Conservation (phyloP, 2,329 filamentous ascomycete genomes). For the Metarhizium robertsii region DNA sequence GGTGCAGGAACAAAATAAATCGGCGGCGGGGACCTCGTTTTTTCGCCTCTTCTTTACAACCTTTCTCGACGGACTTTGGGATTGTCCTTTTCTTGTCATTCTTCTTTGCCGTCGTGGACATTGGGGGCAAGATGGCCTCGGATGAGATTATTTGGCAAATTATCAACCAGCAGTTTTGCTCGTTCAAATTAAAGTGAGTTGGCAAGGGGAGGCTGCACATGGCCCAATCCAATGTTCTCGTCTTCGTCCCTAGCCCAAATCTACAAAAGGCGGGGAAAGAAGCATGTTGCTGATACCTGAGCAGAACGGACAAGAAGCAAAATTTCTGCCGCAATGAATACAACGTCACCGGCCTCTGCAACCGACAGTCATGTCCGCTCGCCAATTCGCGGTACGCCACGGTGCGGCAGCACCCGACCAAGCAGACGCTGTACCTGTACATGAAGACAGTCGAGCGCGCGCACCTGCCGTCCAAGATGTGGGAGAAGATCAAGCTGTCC, state of each 20-base stretch:
- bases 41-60: neutral
- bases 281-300: conserved; percentile 16
- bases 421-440: conserved; percentile 83
- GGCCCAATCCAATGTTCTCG: neutral
- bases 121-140: conserved; percentile 56
- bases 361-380: conserved; percentile 79
- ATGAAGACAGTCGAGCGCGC: conserved; percentile 91
- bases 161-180: conserved; percentile 91
- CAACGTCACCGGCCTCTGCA: conserved; percentile 77
- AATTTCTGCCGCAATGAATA: conserved; percentile 95
- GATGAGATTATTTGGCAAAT: conserved; percentile 98
- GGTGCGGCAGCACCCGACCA: conserved; percentile 71
- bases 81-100: neutral
- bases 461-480: conserved; percentile 82
- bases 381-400: conserved; percentile 92
- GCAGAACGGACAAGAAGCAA: conserved; percentile 70
- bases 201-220: neutral
- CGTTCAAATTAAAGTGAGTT: conserved; percentile 81
- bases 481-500: conserved; percentile 86
- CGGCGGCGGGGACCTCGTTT: conserved; percentile 11
- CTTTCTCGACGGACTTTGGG: neutral
- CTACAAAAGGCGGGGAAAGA: no score
- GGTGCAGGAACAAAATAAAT: conserved; percentile 8
- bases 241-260: neutral
- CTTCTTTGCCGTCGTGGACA: neutral